phyloP scores from a whole-genome alignment of 2,329 filamentous ascomycete genomes.

The Colletotrichum horii region DNA sequence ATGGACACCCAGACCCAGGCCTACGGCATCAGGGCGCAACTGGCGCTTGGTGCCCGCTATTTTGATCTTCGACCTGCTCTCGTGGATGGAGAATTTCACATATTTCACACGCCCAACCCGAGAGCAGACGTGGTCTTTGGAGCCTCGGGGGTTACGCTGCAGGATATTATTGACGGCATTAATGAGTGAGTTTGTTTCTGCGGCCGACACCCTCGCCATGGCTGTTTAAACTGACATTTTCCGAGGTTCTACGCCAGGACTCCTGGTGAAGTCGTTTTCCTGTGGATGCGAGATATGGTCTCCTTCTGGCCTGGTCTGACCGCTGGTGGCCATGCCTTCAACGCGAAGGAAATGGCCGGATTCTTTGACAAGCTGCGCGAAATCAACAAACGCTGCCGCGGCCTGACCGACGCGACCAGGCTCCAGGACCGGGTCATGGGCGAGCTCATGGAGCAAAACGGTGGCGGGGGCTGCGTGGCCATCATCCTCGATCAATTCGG shows the following conservation, averaged over 20 bases:
- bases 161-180: not conserved
- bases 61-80: conserved; percentile 52
- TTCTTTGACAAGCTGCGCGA: conserved; percentile 46
- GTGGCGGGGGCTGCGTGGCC: conserved; percentile 36
- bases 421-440: conserved; percentile 29
- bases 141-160: not conserved
- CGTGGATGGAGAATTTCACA: conserved; percentile 19
- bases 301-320: not conserved
- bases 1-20: conserved; percentile 51
- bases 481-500: conserved; percentile 31
- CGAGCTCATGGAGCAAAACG: conserved; percentile 35
- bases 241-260: accelerated
- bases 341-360: conserved; percentile 40
- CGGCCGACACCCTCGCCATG: accelerated
- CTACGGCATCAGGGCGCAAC: conserved; percentile 48
- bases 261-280: not conserved
- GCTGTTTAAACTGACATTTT: not conserved
- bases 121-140: accelerated
- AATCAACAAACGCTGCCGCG: conserved; percentile 45
- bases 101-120: not conserved
- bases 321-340: conserved; percentile 26
- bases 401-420: conserved; percentile 21
- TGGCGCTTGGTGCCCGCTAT: conserved; percentile 48
- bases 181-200: not conserved
- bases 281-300: not conserved